These are phyloP conservation scores for Reutealis trisperma DNA, from an alignment of 345 rosid species.

Conservation along the genomic window DNA sequence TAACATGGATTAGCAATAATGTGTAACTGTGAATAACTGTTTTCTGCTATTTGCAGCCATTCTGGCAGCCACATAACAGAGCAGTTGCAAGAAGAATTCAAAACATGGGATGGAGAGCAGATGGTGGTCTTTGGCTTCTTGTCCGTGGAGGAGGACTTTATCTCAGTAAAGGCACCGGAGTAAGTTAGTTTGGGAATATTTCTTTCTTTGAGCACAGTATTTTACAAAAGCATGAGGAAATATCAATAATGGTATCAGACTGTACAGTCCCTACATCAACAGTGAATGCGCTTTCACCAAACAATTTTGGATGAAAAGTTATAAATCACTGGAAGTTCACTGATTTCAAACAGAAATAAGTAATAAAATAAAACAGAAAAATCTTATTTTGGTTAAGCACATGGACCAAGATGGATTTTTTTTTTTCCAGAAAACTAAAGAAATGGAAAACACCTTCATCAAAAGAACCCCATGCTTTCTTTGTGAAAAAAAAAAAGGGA, in stretches of 20 bases:
- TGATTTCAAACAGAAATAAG: neutral
- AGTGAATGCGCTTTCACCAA: neutral
- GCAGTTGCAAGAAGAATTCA: constrained; percentile 93
- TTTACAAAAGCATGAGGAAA: constrained; percentile 10
- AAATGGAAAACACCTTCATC: neutral
- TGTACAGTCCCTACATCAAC: neutral
- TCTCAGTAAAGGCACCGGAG: constrained; percentile 96
- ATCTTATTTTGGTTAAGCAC: neutral
- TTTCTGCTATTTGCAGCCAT: constrained; percentile 51
- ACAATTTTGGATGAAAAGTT: neutral
- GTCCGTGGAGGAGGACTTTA: constrained; percentile 97
- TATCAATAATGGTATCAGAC: neutral
- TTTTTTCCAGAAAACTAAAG: too few species aligned
- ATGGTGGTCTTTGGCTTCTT: constrained; percentile 99
- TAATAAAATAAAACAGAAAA: neutral
- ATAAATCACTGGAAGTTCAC: neutral
- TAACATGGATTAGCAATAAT: neutral
- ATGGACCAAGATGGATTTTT: too few species aligned
- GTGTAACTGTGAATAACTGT: neutral
- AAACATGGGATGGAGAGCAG: constrained; percentile 99
- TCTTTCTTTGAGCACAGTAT: neutral
- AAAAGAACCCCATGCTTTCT: neutral
- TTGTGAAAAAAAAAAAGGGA: too few species aligned
- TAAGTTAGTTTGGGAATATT: constrained; percentile 34
- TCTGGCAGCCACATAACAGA: constrained; percentile 99